Conservation (phyloP, 1,139 yeast genomes). For the Hemisphaericaspora lyxosophila region DNA sequence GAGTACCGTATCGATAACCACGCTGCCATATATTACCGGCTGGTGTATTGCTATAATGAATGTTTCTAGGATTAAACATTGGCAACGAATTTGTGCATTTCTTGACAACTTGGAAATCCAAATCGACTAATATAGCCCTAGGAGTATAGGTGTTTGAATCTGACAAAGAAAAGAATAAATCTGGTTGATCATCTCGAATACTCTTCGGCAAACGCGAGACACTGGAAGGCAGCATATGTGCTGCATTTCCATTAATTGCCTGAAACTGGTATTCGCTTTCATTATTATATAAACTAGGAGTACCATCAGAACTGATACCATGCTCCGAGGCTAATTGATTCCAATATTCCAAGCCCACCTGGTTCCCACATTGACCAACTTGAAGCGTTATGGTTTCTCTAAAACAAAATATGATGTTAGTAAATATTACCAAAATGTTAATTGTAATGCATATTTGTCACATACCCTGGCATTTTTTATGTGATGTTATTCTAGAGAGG, state of each 20-base stretch:
- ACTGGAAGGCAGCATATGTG: conserved; percentile 14
- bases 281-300: conserved; percentile 28
- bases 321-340: conserved; percentile 85
- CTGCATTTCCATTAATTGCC: conserved; percentile 7
- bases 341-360: conserved; percentile 94
- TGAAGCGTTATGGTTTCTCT: conserved; percentile 46
- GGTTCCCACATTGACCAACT: conserved; percentile 93
- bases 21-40: conserved; percentile 97
- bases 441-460: no score
- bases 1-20: conserved; percentile 78
- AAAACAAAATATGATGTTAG: no score
- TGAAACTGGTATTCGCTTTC: conserved; percentile 13
- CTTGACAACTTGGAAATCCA: conserved; percentile 87
- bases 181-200: conserved; percentile 68
- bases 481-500: no score
- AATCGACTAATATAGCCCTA: conserved; percentile 76
- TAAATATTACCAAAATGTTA: no score
- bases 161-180: conserved; percentile 76
- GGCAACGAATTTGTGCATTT: conserved; percentile 59
- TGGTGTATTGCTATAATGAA: conserved; percentile 76
- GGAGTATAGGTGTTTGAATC: conserved; percentile 81
- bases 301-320: conserved; percentile 79
- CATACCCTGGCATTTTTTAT: conserved; percentile 32
- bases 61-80: conserved; percentile 81
- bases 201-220: neutral